These are phyloP conservation scores for Escallonia rubra DNA, from an alignment of 129 eudicot species.

Conservation along the genomic window DNA sequence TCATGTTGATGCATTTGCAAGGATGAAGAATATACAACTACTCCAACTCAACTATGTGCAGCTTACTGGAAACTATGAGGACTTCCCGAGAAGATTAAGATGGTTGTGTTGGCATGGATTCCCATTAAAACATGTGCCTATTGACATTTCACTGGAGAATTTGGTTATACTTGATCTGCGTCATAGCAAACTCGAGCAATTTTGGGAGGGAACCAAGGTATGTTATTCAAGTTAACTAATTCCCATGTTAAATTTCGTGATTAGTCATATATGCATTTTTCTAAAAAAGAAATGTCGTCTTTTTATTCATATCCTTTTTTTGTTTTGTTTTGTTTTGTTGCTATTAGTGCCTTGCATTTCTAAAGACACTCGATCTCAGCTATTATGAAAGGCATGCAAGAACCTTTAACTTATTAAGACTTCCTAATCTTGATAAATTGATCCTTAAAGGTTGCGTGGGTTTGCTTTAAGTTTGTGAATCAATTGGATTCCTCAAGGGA, in stretches of 20 bases:
- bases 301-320: no score
- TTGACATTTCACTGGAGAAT: not conserved
- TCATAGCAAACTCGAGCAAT: not conserved
- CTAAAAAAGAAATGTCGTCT: no score
- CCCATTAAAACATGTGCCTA: not conserved
- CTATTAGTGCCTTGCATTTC: not conserved
- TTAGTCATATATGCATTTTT: no score
- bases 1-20: not conserved
- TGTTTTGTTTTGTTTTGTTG: no score
- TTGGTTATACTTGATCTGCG: not conserved
- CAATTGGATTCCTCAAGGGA: not conserved
- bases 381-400: not conserved
- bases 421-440: not conserved
- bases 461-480: slow-evolving; percentile 1
- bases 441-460: not conserved
- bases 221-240: not conserved
- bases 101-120: slow-evolving; percentile 3
- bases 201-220: not conserved
- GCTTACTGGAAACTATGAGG: not conserved
- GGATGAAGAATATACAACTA: not conserved
- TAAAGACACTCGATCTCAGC: slow-evolving; percentile 4
- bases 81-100: not conserved
- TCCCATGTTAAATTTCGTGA: no score
- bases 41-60: not conserved
- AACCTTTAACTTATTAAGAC: not conserved